These are phyloP conservation scores for Eucalyptus regnans DNA, from an alignment of 345 rosid genomes.

Conservation along the genomic window DNA sequence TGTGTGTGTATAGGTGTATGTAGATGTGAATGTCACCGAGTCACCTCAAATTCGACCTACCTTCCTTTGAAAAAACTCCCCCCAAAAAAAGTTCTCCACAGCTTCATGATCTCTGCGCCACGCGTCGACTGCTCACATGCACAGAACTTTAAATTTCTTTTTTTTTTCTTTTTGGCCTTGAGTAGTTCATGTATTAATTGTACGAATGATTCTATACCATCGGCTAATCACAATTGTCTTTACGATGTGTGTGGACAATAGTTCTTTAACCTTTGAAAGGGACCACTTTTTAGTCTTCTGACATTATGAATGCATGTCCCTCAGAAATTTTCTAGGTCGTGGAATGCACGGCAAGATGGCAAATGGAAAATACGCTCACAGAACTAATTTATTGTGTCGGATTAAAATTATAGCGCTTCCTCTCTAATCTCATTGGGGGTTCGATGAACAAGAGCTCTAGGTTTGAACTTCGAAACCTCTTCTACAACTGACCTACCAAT, in stretches of 20 bases:
- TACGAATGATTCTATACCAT: background rate
- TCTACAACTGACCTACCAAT: background rate
- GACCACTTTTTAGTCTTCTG: background rate
- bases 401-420: fast-evolving
- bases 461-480: background rate
- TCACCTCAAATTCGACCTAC: background rate
- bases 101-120: background rate
- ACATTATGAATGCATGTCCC: background rate
- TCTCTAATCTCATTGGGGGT: background rate
- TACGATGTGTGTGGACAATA: background rate
- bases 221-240: background rate
- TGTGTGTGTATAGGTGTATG: background rate
- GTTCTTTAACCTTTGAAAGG: background rate
- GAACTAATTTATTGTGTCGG: background rate
- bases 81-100: background rate
- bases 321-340: background rate
- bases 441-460: background rate
- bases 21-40: background rate
- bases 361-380: background rate
- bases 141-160: background rate
- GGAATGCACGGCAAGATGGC: background rate
- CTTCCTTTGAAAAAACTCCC: background rate
- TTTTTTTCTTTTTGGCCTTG: background rate
- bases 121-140: background rate
- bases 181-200: background rate